Evolutionary conservation across 2,329 filamentous ascomycete species (phyloP), one percentile per base, ranked within the genome.

Genomic region (Talaromyces sp.): DNA sequence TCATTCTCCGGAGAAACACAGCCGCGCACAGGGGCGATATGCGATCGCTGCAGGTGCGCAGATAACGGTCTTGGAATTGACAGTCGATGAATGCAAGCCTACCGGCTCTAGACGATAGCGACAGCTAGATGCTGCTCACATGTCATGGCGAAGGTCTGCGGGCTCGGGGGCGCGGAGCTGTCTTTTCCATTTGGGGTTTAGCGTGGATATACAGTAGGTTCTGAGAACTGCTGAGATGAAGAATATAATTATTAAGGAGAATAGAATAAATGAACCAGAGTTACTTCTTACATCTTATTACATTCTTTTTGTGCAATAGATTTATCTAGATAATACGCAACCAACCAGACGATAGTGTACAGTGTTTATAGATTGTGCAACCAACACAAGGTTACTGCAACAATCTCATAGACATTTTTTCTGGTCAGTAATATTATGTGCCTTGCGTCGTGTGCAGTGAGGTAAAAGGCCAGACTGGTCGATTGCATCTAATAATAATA

Each of bases 171-270:
- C 30, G 36, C 30, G 54, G 54, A 44, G 36, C 28, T 56, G 27
- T 32, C 28, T 47, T 52, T 59, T 59, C 61, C 61, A 57, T 52
- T 33, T 59, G 30, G n/a, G 61, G 61, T 56, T 53, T 62, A 58
- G 59, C 49, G 59, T 30, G 10, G 11, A 7, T 8, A 8, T n/a
- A 13, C 13, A 39, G 15, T 17, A 36, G 22, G 22, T 22, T 22
- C 22, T 39, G 15, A n/a, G 3, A 17, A 13, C 32, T 33, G 32
- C 2, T 19, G 17, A 47, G 17, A 7, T 47, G 13, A 13, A 47
- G 44, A 47, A 4, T 19, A 47, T 7, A 30, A 30, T 2, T 2
- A 30, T 2, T 2, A 13, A 5, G 3, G 44, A 47, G n/a, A 19
- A 47, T 47, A 39, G 11, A 36, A 36, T 36, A 36, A 33, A n/a